Conservation (phyloP, 2,329 filamentous ascomycete genomes). For the Pestalotiopsis sp. region DNA sequence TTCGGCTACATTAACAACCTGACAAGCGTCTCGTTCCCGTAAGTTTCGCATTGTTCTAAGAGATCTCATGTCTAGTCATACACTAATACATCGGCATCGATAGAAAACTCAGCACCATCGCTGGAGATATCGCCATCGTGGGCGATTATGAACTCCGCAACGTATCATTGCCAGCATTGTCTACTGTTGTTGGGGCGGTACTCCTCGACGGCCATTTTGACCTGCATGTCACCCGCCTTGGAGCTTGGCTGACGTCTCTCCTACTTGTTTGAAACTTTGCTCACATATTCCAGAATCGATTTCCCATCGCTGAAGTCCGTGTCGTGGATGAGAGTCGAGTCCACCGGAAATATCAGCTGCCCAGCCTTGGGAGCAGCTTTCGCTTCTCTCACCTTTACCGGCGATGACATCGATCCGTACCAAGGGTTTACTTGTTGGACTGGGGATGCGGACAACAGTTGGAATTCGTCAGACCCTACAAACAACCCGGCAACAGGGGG, state of each 20-base stretch:
- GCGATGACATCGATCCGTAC: background rate
- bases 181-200: background rate
- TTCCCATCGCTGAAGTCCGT: background rate
- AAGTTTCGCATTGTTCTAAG: background rate
- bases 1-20: background rate
- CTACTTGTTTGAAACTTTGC: background rate
- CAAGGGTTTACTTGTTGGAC: slow-evolving; percentile 1
- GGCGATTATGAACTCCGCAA: background rate
- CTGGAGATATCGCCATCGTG: background rate
- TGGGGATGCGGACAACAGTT: background rate
- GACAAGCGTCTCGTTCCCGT: background rate
- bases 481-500: background rate
- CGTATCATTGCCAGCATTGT: background rate
- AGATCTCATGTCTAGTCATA: background rate
- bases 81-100: background rate
- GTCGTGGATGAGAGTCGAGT: background rate
- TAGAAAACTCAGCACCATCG: background rate
- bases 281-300: background rate
- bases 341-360: background rate
- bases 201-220: background rate
- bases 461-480: background rate
- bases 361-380: background rate
- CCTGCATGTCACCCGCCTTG: background rate
- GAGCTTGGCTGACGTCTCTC: background rate
- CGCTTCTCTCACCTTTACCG: background rate